phyloP scores from a whole-genome alignment of 2,329 filamentous ascomycete genomes.

The Alternaria atra region DNA sequence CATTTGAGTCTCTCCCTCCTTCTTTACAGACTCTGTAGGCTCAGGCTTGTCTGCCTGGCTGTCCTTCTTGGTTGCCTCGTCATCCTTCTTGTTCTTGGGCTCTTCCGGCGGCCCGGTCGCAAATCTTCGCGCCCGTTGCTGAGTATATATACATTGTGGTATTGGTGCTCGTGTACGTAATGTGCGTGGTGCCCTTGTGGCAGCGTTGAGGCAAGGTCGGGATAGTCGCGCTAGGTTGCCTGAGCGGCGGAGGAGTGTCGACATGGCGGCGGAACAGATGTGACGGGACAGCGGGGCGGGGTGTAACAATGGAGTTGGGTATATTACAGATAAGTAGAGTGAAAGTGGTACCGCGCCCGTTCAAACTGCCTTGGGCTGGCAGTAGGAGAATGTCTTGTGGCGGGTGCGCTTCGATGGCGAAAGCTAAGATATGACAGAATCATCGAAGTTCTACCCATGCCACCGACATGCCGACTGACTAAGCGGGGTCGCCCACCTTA shows the following conservation, averaged over 20 bases:
- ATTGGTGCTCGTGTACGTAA: constrained; percentile 50
- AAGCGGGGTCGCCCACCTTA: constrained; percentile 12
- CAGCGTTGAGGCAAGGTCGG: constrained; percentile 63
- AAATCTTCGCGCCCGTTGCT: constrained; percentile 55
- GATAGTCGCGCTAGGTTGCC: constrained; percentile 71
- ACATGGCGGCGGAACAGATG: constrained; percentile 63
- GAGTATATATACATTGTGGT: constrained; percentile 55
- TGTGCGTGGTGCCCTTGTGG: constrained; percentile 57
- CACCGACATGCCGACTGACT: constrained; percentile 21
- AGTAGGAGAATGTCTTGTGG: constrained; percentile 17
- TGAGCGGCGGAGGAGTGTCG: constrained; percentile 71
- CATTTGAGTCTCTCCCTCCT: constrained; percentile 55
- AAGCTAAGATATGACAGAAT: constrained; percentile 27
- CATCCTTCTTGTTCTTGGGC: constrained; percentile 43
- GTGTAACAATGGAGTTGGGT: constrained; percentile 4
- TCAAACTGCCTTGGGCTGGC: constrained; percentile 29
- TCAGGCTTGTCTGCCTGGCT: constrained; percentile 43
- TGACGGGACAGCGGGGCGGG: constrained; percentile 16
- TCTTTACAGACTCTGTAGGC: constrained; percentile 46
- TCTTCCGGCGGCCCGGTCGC: constrained; percentile 50
- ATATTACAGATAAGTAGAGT: constrained; percentile 6
- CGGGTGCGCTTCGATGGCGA: constrained; percentile 27
- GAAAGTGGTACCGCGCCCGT: constrained; percentile 2
- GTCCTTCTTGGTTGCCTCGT: constrained; percentile 38
- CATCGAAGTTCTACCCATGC: constrained; percentile 21